These are phyloP conservation scores for Wilcoxina mikolae DNA, from an alignment of 495 filamentous ascomycete genomes.

Conservation along the genomic window DNA sequence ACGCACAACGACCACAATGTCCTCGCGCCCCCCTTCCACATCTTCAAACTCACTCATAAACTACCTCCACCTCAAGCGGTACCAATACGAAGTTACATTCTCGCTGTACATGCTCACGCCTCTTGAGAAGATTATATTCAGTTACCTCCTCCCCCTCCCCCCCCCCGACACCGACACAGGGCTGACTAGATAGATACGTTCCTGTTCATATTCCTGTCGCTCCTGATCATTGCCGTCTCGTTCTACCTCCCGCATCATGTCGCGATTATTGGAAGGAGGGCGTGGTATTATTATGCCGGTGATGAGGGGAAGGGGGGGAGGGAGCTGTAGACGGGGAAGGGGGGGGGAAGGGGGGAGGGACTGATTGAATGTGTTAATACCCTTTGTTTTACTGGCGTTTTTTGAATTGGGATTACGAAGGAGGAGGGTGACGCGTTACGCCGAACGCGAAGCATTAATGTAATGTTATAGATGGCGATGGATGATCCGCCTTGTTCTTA, in stretches of 20 bases:
- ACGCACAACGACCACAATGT: not conserved
- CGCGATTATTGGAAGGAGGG: slow-evolving; percentile 55
- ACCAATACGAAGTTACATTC: slow-evolving; percentile 78
- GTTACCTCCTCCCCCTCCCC: slow-evolving; percentile 35
- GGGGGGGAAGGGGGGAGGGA: not conserved
- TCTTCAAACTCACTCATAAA: slow-evolving; percentile 30
- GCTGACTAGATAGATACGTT: slow-evolving; percentile 52
- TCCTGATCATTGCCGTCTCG: slow-evolving; percentile 69
- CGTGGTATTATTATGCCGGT: slow-evolving; percentile 88
- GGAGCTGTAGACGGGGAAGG: not conserved
- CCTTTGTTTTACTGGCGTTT: too few relatives aligned
- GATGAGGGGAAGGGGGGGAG: slow-evolving; percentile 39
- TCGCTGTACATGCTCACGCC: slow-evolving; percentile 75
- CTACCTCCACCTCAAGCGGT: slow-evolving; percentile 63
- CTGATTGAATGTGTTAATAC: too few relatives aligned
- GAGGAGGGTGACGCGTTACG: too few relatives aligned
- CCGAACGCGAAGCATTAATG: too few relatives aligned
- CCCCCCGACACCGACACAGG: not conserved
- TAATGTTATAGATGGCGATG: too few relatives aligned
- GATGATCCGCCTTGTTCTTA: too few relatives aligned
- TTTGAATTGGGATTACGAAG: too few relatives aligned
- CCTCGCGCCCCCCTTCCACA: not conserved
- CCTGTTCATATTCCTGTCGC: slow-evolving; percentile 69
- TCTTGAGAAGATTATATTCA: slow-evolving; percentile 74
- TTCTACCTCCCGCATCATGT: slow-evolving; percentile 90